Percentiles rank a stretch among this genome's conserved stretches.
Conservation (phyloP, 2,329 filamentous ascomycete species). For the Colletotrichum sp. region DNA sequence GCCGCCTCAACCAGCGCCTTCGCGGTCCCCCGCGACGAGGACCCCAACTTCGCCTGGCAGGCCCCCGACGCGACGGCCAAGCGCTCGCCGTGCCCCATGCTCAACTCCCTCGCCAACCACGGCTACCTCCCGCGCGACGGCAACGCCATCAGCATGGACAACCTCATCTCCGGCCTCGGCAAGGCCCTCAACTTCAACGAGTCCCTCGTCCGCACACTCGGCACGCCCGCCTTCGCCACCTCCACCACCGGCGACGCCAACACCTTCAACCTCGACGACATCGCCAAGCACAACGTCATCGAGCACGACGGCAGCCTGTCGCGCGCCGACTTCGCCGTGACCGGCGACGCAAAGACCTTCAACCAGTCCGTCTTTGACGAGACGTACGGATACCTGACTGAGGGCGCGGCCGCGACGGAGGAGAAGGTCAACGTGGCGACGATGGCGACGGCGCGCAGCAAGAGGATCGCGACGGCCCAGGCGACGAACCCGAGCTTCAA, state of each 20-base stretch:
- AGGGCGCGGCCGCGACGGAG: slow-evolving; percentile 20
- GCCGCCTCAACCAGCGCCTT: neutral
- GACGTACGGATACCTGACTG: slow-evolving; percentile 10
- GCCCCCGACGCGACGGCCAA: slow-evolving; percentile 43
- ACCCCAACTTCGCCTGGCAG: neutral
- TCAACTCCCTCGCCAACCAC: slow-evolving; percentile 28
- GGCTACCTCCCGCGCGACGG: slow-evolving; percentile 26
- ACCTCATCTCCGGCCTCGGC: slow-evolving; percentile 22
- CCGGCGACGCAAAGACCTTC: slow-evolving; percentile 33
- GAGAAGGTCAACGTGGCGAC: slow-evolving; percentile 26
- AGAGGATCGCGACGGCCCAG: slow-evolving; percentile 26
- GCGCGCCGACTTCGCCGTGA: slow-evolving; percentile 30
- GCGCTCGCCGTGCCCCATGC: slow-evolving; percentile 26
- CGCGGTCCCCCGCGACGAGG: neutral
- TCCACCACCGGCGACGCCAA: slow-evolving; percentile 21
- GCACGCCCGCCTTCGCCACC: slow-evolving; percentile 36
- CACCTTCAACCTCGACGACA: slow-evolving; percentile 24
- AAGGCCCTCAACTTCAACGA: slow-evolving; percentile 23
- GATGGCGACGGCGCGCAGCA: slow-evolving; percentile 31
- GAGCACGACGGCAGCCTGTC: slow-evolving; percentile 36
- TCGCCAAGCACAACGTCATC: slow-evolving; percentile 27
- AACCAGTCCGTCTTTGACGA: slow-evolving; percentile 28
- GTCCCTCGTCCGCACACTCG: slow-evolving; percentile 27
- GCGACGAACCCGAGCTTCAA: slow-evolving; percentile 10
- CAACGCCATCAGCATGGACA: slow-evolving; percentile 20